Evolutionary conservation across 1,139 yeast genomes (phyloP), one percentile per base, ranked within the genome.

Genomic region (Suhomyces taliae): DNA sequence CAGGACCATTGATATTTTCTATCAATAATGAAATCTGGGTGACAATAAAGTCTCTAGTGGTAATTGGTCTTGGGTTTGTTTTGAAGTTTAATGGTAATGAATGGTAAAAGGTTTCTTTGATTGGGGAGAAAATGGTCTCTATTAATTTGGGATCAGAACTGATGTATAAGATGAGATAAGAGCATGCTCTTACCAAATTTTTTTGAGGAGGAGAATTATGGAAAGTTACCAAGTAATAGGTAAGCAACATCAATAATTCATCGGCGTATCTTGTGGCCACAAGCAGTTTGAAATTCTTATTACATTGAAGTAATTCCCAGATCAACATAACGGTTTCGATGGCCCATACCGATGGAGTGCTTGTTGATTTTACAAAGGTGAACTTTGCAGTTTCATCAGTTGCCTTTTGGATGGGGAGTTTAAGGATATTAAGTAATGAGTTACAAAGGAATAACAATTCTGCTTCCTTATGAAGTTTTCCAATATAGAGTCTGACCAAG

Each of bases 281-380:
- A 46, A 78, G 68, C 8, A 67, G 60, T 51, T 76, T 76, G 55
- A 84, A 82, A 33, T 60, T 59, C 47, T 69, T 71, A 64, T 91
- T 91, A 55, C 90, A 84, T 61, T 88, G 95, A 36, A 82, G 68
- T 43, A 90, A 65, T 58, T 88, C 96, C 89, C 96, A 88, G 19
- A 87, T 59, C 8, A 91, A 61, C 65, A 87, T 76, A 4, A 82
- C 62, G 24, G 80, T 61, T 56, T 87, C 93, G 3, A 69, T 62
- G 4, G 81, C 63, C 82, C 87, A 77, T 1, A 74, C 56, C 0
- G 83, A 74, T 1, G 84, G 72, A 9, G 64, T 66, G 3, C 34
- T 42, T 9, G 46, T 37, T 6, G 47, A 9, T 35, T 53, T 54
- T 33, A 43, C 51, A 12, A 63, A 41, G 9, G 58, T 42, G 41